These are phyloP conservation scores for Papiliotrema flavescens DNA, from an alignment of 1,284 basidiomycete genomes.

Conservation along the genomic window DNA sequence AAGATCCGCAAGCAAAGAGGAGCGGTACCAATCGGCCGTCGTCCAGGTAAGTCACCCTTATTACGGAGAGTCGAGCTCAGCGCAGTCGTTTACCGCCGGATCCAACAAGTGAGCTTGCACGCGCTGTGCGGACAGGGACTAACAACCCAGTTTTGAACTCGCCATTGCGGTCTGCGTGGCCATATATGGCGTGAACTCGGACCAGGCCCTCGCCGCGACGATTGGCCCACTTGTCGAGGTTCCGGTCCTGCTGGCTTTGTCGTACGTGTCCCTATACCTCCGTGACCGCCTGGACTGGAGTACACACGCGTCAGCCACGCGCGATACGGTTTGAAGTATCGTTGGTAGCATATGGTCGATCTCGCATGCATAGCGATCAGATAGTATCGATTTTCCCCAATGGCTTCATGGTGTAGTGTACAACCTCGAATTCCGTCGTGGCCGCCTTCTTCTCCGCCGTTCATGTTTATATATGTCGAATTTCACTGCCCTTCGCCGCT, in stretches of 20 bases:
- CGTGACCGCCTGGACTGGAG: constrained; percentile 54
- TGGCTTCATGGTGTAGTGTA: too few relatives aligned
- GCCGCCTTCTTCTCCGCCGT: background rate
- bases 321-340: too few relatives aligned
- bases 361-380: too few relatives aligned
- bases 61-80: constrained; percentile 38
- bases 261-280: constrained; percentile 65
- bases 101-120: constrained; percentile 52
- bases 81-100: constrained; percentile 42
- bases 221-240: constrained; percentile 70
- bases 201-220: constrained; percentile 72
- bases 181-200: constrained; percentile 67
- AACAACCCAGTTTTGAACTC: constrained; percentile 53
- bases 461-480: background rate
- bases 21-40: constrained; percentile 63
- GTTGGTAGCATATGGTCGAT: too few relatives aligned
- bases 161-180: constrained; percentile 80
- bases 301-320: too few relatives aligned
- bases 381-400: too few relatives aligned
- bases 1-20: constrained; percentile 8
- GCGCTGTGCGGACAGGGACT: background rate
- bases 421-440: background rate
- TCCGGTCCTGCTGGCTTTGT: constrained; percentile 68
- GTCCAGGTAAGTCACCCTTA: constrained; percentile 49
- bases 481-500: background rate